Percentiles rank a stretch among this genome's conserved stretches.
Evolutionary conservation across 2,329 filamentous ascomycete genomes (phyloP).

Genomic region (Verticillium klebahnii): DNA sequence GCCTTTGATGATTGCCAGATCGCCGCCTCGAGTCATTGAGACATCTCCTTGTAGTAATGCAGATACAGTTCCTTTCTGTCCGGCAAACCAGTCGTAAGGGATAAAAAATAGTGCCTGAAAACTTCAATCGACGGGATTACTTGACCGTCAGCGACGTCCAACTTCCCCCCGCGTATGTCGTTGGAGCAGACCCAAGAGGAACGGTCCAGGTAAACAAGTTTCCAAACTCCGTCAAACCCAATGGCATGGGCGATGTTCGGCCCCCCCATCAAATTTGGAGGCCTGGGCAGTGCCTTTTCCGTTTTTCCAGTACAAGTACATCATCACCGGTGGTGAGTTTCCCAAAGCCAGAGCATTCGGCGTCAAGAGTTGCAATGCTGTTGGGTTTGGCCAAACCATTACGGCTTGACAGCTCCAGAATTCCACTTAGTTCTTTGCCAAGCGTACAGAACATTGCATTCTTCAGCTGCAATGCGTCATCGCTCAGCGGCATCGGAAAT

Average conservation of each 20-base stretch:
- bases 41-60: conserved; percentile 16
- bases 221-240: conserved; percentile 13
- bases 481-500: conserved; percentile 5
- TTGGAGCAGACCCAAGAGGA: conserved; percentile 23
- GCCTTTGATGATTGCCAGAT: conserved; percentile 20
- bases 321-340: background rate
- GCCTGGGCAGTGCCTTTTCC: conserved; percentile 5
- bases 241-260: conserved; percentile 14
- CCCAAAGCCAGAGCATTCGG: background rate
- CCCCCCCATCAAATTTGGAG: background rate
- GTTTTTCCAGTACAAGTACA: background rate
- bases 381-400: conserved; percentile 5
- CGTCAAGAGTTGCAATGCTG: conserved; percentile 12
- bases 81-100: conserved; percentile 25
- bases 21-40: conserved; percentile 17
- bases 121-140: conserved; percentile 6
- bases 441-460: conserved; percentile 11
- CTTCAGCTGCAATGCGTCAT: conserved; percentile 15
- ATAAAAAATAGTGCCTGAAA: conserved; percentile 25
- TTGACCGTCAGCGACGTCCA: background rate
- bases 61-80: conserved; percentile 14
- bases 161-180: conserved; percentile 5
- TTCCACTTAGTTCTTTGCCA: conserved; percentile 8
- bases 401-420: conserved; percentile 17
- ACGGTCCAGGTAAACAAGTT: conserved; percentile 20